A percentile compares a stretch with the other conserved stretches of the same genome.
These are phyloP conservation scores for Serendipita sp. DNA, from an alignment of 1,284 basidiomycete species.

Conservation along the genomic window DNA sequence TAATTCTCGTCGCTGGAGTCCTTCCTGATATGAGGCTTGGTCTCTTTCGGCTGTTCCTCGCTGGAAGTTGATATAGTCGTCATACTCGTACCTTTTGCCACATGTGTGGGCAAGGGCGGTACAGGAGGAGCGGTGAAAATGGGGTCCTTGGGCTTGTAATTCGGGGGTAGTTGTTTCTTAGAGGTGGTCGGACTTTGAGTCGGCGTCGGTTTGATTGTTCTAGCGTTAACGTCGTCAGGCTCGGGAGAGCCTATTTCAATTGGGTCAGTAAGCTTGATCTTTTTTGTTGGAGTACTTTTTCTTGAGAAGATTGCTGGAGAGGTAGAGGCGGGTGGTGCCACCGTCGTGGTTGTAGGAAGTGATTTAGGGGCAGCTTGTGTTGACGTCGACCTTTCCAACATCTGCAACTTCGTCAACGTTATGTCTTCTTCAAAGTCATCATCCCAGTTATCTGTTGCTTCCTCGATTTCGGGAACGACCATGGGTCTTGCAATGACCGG, in stretches of 20 bases:
- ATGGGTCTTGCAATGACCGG: background rate
- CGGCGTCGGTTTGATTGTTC: conserved; percentile 53
- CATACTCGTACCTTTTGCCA: conserved; percentile 32
- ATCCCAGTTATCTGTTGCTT: conserved; percentile 91
- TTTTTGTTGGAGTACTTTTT: background rate
- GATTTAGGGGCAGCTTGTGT: background rate
- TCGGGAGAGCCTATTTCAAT: background rate
- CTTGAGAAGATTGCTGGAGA: background rate
- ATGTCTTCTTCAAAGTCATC: conserved; percentile 94
- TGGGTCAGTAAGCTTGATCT: conserved; percentile 28
- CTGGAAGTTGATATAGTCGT: conserved; percentile 19
- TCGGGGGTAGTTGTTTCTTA: conserved; percentile 18
- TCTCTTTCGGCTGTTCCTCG: conserved; percentile 45
- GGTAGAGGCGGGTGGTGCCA: background rate
- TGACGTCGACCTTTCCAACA: background rate
- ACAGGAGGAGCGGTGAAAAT: conserved; percentile 25
- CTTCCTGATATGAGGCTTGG: background rate
- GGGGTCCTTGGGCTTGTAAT: conserved; percentile 22
- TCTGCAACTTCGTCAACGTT: conserved; percentile 71
- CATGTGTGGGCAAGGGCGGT: conserved; percentile 42
- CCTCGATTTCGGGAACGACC: conserved; percentile 39
- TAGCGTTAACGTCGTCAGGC: conserved; percentile 47
- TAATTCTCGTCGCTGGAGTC: conserved; percentile 62
- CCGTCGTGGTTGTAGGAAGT: background rate
- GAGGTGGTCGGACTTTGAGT: conserved; percentile 35